These are phyloP conservation scores for Rubroshorea leprosula DNA, from an alignment of 345 rosid species.

Conservation along the genomic window DNA sequence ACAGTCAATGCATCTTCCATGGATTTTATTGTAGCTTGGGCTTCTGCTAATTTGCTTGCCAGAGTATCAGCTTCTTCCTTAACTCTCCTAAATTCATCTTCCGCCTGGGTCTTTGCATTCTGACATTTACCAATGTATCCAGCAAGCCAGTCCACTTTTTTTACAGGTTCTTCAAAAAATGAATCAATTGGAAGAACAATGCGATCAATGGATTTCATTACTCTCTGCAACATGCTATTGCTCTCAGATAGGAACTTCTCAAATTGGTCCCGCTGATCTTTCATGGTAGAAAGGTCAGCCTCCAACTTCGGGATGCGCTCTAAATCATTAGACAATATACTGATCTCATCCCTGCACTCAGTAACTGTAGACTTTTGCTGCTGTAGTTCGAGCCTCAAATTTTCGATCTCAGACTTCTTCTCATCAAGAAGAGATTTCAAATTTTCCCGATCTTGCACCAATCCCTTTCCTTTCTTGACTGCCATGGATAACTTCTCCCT, in stretches of 20 bases:
- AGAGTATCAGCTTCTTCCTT: constrained; percentile 43
- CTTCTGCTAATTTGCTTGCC: constrained; percentile 45
- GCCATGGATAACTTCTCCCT: constrained; percentile 87
- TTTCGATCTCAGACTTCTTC: constrained; percentile 58
- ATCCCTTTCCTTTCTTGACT: constrained; percentile 89
- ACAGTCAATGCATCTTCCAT: constrained; percentile 48
- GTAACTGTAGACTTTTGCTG: constrained; percentile 43
- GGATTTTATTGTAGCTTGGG: constrained; percentile 35
- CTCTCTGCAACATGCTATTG: constrained; percentile 43
- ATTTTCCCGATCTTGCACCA: constrained; percentile 80
- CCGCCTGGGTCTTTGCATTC: constrained; percentile 39
- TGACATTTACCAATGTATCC: constrained; percentile 49
- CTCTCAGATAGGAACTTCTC: constrained; percentile 56
- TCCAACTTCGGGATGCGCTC: constrained; percentile 55
- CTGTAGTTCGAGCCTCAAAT: constrained; percentile 53
- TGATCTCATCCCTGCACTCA: constrained; percentile 49
- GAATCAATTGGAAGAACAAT: constrained; percentile 44
- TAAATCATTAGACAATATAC: constrained; percentile 43
- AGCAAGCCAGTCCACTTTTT: constrained; percentile 58
- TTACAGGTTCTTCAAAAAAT: constrained; percentile 44
- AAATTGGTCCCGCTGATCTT: constrained; percentile 50
- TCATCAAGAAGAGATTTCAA: constrained; percentile 58
- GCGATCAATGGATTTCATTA: constrained; percentile 44
- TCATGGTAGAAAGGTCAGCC: constrained; percentile 45
- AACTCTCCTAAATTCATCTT: constrained; percentile 43